These are phyloP conservation scores for Termitomyces bulborhizus DNA, from an alignment of 768 basidiomycete genomes.

Conservation along the genomic window DNA sequence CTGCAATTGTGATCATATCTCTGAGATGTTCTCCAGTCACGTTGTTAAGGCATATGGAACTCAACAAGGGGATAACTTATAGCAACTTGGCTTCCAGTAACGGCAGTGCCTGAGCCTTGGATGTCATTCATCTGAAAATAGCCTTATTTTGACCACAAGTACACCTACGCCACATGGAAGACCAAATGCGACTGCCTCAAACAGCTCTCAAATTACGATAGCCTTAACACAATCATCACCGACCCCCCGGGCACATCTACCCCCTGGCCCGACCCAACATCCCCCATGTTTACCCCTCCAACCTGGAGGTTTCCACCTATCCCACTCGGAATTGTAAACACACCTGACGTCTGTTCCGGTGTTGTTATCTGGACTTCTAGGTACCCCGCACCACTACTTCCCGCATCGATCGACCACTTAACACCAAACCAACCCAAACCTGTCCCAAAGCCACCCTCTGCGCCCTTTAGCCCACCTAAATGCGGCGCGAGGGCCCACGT, in stretches of 20 bases:
- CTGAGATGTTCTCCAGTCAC: no score
- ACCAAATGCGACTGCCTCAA: no score
- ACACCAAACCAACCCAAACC: slow-evolving; percentile 46
- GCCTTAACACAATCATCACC: not conserved
- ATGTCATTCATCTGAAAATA: no score
- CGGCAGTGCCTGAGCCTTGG: no score
- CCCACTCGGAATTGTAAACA: slow-evolving; percentile 19
- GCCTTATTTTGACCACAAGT: no score
- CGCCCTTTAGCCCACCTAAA: slow-evolving; percentile 27
- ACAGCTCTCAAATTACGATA: no score
- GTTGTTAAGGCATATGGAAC: no score
- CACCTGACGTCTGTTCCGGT: slow-evolving; percentile 21
- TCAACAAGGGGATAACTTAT: no score
- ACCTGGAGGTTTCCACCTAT: slow-evolving; percentile 24
- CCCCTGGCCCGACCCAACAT: not conserved
- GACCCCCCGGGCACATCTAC: slow-evolving; percentile 2
- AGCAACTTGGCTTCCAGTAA: no score
- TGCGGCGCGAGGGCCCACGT: slow-evolving; percentile 45
- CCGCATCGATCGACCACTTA: slow-evolving; percentile 27
- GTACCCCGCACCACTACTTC: not conserved
- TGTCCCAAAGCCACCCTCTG: slow-evolving; percentile 50
- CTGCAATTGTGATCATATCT: no score
- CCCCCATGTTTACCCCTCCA: slow-evolving; percentile 15
- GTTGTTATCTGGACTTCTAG: slow-evolving; percentile 20
- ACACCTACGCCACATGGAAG: no score